These are phyloP conservation scores for Nematodospora valgi DNA, from an alignment of 805 yeast species.

Conservation along the genomic window DNA sequence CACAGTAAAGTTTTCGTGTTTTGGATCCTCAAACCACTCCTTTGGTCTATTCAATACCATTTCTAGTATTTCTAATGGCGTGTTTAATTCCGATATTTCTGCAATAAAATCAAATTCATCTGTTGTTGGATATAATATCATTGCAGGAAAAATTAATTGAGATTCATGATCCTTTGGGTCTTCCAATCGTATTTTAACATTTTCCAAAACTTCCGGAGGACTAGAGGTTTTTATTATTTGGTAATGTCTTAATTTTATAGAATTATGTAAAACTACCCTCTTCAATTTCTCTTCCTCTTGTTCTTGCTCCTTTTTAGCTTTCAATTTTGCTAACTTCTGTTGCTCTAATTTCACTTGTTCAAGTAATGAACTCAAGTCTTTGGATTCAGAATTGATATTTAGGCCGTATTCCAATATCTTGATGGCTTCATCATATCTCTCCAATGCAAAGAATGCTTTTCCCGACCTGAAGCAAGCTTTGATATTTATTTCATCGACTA, in stretches of 20 bases:
- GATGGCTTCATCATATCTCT: slow-evolving; percentile 66
- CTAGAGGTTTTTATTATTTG: slow-evolving; percentile 45
- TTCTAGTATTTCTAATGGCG: slow-evolving; percentile 61
- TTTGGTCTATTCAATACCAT: slow-evolving; percentile 61
- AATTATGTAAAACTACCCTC: slow-evolving; percentile 47
- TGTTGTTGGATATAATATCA: slow-evolving; percentile 76
- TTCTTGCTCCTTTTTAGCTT: slow-evolving; percentile 34
- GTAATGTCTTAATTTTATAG: slow-evolving; percentile 60
- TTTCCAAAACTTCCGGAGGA: slow-evolving; percentile 54
- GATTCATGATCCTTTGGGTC: slow-evolving; percentile 68
- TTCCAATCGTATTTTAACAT: slow-evolving; percentile 55
- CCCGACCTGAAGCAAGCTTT: slow-evolving; percentile 88
- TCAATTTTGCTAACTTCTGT: slow-evolving; percentile 23
- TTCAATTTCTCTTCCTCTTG: slow-evolving; percentile 39
- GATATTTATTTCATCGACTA: slow-evolving; percentile 61
- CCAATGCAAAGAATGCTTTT: slow-evolving; percentile 70
- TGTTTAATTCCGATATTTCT: slow-evolving; percentile 66
- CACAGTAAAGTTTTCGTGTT: slow-evolving; percentile 55
- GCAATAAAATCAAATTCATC: slow-evolving; percentile 82
- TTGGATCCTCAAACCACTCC: slow-evolving; percentile 63
- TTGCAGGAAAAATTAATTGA: slow-evolving; percentile 76
- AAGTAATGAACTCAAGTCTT: slow-evolving; percentile 48
- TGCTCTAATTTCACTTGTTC: slow-evolving; percentile 39
- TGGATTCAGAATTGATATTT: slow-evolving; percentile 55
- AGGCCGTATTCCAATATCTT: slow-evolving; percentile 66